A percentile compares a stretch with the other conserved stretches of the same genome.
Conservation (phyloP, 179 eudicot genomes). For the Heliamphora pulchella region DNA sequence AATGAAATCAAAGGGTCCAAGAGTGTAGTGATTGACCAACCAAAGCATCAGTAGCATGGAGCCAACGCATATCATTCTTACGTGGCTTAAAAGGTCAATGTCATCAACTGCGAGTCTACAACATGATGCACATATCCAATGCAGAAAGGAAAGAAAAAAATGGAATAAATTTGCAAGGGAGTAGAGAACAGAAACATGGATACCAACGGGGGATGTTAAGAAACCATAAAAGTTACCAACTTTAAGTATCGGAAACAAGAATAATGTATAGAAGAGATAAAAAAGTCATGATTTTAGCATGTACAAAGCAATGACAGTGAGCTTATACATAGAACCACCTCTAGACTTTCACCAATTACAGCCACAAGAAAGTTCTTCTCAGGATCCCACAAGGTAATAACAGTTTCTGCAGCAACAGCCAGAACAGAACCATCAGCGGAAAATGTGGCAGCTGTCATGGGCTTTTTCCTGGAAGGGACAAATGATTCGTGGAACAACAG, state of each 20-base stretch:
- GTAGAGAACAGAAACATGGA: no score
- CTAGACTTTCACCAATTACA: slow-evolving; percentile 58
- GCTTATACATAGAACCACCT: slow-evolving; percentile 34
- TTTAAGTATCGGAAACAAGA: background rate
- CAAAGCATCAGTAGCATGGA: background rate
- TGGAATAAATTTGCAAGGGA: background rate
- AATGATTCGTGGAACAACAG: slow-evolving; percentile 1
- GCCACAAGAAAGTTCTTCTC: slow-evolving; percentile 72
- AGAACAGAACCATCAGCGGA: slow-evolving; percentile 83
- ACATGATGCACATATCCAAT: background rate
- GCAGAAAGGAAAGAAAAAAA: background rate
- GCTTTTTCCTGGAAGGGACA: slow-evolving; percentile 50
- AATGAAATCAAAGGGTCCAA: no score
- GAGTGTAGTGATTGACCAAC: background rate
- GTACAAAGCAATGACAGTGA: background rate
- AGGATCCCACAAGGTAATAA: slow-evolving; percentile 91
- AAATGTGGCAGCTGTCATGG: slow-evolving; percentile 86
- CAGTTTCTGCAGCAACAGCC: slow-evolving; percentile 89
- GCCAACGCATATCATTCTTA: background rate
- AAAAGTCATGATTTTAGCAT: background rate
- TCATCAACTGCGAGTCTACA: background rate
- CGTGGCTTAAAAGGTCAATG: background rate
- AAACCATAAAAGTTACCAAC: background rate
- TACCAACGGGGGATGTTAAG: no score
- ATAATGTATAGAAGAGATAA: background rate